These are phyloP conservation scores for Pistacia vera DNA, from an alignment of 345 rosid species.

Conservation along the genomic window DNA sequence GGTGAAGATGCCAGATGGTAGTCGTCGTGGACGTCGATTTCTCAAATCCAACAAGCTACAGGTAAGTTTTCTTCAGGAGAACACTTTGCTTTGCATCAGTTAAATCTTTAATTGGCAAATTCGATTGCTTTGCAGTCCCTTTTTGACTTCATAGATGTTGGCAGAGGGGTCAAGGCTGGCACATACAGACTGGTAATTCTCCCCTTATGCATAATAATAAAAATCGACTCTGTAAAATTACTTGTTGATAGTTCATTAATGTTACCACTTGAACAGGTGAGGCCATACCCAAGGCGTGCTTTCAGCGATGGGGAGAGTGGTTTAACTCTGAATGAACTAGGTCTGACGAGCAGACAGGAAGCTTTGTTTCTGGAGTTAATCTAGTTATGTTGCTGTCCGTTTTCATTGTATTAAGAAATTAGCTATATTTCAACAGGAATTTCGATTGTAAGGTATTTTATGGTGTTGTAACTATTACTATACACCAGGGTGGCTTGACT, in stretches of 20 bases:
- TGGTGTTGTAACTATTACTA: too few relatives aligned
- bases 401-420: too few relatives aligned
- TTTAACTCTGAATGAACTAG: slow-evolving; percentile 76
- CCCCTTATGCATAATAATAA: not conserved
- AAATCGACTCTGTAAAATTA: too few relatives aligned
- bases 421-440: too few relatives aligned
- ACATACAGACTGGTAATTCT: slow-evolving; percentile 83
- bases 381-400: slow-evolving; percentile 25
- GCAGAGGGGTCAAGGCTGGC: slow-evolving; percentile 85
- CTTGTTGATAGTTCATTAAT: not conserved
- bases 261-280: slow-evolving; percentile 63
- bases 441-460: too few relatives aligned
- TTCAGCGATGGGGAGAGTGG: slow-evolving; percentile 76
- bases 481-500: too few relatives aligned
- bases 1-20: slow-evolving; percentile 95
- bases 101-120: slow-evolving; percentile 7
- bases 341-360: slow-evolving; percentile 92
- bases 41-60: slow-evolving; percentile 76
- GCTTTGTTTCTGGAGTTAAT: slow-evolving; percentile 93
- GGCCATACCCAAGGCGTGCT: slow-evolving; percentile 96
- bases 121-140: slow-evolving; percentile 62
- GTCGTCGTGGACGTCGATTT: slow-evolving; percentile 91
- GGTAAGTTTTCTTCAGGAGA: slow-evolving; percentile 40
- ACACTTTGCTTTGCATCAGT: not conserved
- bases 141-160: slow-evolving; percentile 89